Evolutionary conservation across 1,139 yeast species (phyloP).

Genomic region (Kazachstania sp.): DNA sequence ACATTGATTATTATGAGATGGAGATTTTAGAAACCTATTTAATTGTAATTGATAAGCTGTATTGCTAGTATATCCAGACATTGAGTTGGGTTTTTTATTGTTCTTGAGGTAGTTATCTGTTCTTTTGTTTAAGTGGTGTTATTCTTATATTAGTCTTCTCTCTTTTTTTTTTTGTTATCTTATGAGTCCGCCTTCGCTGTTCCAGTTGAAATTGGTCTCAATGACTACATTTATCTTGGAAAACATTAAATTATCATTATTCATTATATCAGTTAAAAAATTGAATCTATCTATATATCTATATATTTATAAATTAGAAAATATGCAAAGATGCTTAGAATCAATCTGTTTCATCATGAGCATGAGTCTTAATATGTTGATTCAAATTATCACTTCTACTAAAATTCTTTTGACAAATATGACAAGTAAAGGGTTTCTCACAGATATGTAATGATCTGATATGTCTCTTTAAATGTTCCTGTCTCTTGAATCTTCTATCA

Average conservation of each 20-base stretch:
- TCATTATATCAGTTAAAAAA: background rate
- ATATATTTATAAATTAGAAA: background rate
- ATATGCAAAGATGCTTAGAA: too few species aligned
- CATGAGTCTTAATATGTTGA: slow-evolving; percentile 68
- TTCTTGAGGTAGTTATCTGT: too few species aligned
- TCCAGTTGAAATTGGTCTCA: too few species aligned
- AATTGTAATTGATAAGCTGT: slow-evolving; percentile 5
- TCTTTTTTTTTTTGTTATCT: too few species aligned
- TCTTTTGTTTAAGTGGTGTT: too few species aligned
- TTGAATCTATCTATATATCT: background rate
- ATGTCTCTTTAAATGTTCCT: slow-evolving; percentile 73
- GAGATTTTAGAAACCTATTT: slow-evolving; percentile 3
- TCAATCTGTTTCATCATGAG: background rate
- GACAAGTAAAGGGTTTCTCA: slow-evolving; percentile 67
- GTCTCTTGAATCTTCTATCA: slow-evolving; percentile 60
- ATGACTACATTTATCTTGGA: too few species aligned
- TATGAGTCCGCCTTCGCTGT: too few species aligned
- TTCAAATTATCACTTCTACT: slow-evolving; percentile 68
- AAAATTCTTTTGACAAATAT: slow-evolving; percentile 52
- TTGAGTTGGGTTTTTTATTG: background rate
- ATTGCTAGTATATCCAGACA: background rate
- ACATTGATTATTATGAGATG: slow-evolving; percentile 6
- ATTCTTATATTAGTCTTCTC: too few species aligned
- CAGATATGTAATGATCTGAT: slow-evolving; percentile 65
- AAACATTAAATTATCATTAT: too few species aligned